Evolutionary conservation across 768 basidiomycete genomes (phyloP), one percentile per base, ranked within the genome.

Genomic region (Psilocybe cyanescens): DNA sequence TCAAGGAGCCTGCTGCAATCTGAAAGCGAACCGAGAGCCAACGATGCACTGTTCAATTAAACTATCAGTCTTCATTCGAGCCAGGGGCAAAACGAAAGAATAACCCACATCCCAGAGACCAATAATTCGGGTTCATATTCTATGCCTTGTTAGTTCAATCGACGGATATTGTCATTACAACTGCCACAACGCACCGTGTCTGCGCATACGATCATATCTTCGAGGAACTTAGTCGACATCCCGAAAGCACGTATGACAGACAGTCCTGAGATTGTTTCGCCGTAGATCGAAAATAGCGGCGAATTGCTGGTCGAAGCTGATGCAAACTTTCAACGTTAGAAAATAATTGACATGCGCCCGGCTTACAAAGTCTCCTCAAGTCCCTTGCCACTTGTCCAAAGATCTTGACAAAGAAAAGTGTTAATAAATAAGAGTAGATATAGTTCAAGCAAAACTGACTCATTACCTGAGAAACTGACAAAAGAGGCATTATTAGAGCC

Each of bases 21-120:
- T 61, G 60, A 82, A 95, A 96, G 8, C 95, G 88, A 64, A 89
- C 85, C 33, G 90, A 90, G 50, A 95, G 79, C 95, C 95, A 97
- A 47, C 94, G 87, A 71, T 95, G 95, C 16, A 95, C 92, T 91
- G 11, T 24, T 35, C 33, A 35, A 63, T 24, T 4, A 41, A 3
- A 7, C 8, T 17, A 64, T 35, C 19, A 28, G 51, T 31, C 16
- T 11, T 31, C 5, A 37, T 37, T 5, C 24, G 30, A 61, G 19
- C 24, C 28, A 33, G 29, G 50, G 28, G 59, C 46, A 29, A 58
- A n/a, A 60, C 4, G n/a, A 14, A 29, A 24, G 24, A 24, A 1
- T 24, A 24, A 58, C 78, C 56, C 71, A 90, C 87, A 85, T 77
- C 87, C 90, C 91, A 90, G 94, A 82, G 91, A 89, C 95, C 95